Conservation (phyloP, 2,329 filamentous ascomycete genomes). For the Penicillium sp. region DNA sequence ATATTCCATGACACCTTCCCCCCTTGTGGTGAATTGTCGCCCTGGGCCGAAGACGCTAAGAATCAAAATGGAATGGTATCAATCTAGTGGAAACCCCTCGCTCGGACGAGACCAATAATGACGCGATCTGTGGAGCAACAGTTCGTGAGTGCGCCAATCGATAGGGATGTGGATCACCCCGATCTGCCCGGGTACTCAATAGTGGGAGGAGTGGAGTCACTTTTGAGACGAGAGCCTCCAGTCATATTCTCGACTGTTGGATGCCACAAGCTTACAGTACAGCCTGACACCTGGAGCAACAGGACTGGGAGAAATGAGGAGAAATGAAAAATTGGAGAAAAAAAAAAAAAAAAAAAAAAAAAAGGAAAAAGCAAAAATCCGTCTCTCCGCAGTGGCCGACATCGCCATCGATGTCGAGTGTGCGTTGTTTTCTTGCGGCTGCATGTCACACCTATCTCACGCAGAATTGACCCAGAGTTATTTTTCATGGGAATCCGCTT, state of each 20-base stretch:
- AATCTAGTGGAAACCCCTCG: conserved; percentile 16
- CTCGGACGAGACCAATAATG: conserved; percentile 18
- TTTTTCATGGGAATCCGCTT: not conserved
- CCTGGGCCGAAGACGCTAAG: conserved; percentile 12
- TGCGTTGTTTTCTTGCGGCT: not conserved
- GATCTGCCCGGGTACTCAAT: conserved; percentile 30
- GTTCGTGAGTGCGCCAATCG: conserved; percentile 26
- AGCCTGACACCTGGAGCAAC: not conserved
- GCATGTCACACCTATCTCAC: not conserved
- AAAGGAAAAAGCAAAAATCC: not conserved
- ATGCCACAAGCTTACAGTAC: not conserved
- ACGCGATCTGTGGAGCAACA: conserved; percentile 10
- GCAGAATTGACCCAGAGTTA: not conserved
- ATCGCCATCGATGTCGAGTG: not conserved
- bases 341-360: not conserved
- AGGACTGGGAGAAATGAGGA: not conserved
- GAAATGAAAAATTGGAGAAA: not conserved
- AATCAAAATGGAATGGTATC: conserved; percentile 13
- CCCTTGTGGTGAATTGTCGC: not conserved
- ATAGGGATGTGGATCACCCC: conserved; percentile 16
- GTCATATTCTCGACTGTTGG: not conserved
- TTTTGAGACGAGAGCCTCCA: conserved; percentile 3
- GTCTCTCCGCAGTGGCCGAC: not conserved
- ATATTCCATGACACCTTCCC: not conserved
- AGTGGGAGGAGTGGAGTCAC: conserved; percentile 16